Conservation (phyloP, 495 filamentous ascomycete species). For the Xylaria castorea region DNA sequence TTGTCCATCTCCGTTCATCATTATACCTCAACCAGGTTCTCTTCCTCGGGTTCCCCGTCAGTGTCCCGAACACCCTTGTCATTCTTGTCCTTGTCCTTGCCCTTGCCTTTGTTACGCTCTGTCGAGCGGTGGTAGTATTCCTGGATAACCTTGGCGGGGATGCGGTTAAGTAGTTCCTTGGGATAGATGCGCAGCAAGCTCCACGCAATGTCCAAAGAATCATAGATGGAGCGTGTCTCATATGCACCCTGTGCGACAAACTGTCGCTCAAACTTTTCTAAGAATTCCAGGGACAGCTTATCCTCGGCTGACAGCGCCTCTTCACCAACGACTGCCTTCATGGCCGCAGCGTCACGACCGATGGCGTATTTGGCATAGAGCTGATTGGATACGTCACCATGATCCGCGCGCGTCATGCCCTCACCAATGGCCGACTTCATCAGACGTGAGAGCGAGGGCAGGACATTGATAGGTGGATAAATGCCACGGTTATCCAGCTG, state of each 20-base stretch:
- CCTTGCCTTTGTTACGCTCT: slow-evolving; percentile 65
- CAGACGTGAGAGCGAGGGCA: slow-evolving; percentile 96
- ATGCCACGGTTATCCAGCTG: slow-evolving; percentile 94
- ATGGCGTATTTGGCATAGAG: slow-evolving; percentile 99
- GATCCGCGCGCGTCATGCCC: slow-evolving; percentile 92
- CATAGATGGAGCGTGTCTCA: slow-evolving; percentile 85
- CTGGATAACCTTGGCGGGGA: slow-evolving; percentile 90
- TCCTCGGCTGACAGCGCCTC: slow-evolving; percentile 95
- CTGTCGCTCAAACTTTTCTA: slow-evolving; percentile 94
- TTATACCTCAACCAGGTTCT: slow-evolving; percentile 74
- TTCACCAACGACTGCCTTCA: slow-evolving; percentile 99
- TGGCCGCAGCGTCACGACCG: slow-evolving; percentile 94
- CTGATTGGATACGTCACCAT: slow-evolving; percentile 98
- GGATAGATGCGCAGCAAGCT: slow-evolving; percentile 94
- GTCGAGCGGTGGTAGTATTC: slow-evolving; percentile 85
- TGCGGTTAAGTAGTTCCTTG: slow-evolving; percentile 96
- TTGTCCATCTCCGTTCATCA: slow-evolving; percentile 11
- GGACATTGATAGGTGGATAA: slow-evolving; percentile 98
- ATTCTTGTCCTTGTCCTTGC: slow-evolving; percentile 67
- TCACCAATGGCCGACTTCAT: slow-evolving; percentile 99
- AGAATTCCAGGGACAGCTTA: slow-evolving; percentile 96
- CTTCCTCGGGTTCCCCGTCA: slow-evolving; percentile 60
- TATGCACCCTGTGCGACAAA: slow-evolving; percentile 95
- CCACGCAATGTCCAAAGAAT: slow-evolving; percentile 96
- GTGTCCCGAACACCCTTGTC: slow-evolving; percentile 68